Evolutionary conservation across 495 filamentous ascomycete species (phyloP).

Genomic region (Daldinia childiae): DNA sequence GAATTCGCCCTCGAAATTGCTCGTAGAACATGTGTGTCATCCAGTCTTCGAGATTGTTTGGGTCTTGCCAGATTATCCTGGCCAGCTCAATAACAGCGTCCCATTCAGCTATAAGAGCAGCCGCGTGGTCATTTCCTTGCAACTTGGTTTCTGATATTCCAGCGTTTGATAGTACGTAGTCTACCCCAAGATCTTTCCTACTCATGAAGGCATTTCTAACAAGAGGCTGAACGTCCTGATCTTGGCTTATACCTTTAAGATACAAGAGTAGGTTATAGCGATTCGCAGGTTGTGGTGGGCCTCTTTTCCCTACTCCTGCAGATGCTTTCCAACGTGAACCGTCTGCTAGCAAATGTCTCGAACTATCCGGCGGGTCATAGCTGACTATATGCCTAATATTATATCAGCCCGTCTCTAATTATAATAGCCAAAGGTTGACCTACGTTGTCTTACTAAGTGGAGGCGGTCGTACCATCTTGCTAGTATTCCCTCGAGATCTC

Average conservation of each 20-base stretch:
- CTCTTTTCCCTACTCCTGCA: not conserved
- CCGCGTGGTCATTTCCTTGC: not conserved
- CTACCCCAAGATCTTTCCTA: not conserved
- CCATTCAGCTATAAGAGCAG: not conserved
- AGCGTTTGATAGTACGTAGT: not conserved
- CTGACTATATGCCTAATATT: not conserved
- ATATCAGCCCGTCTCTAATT: not conserved
- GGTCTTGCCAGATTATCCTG: not conserved
- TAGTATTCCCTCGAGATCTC: not conserved
- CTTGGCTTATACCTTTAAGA: not conserved
- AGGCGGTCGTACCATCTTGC: not conserved
- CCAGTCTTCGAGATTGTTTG: not conserved
- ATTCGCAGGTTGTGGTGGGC: not conserved
- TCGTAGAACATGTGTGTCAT: not conserved
- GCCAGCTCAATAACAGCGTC: slow-evolving; percentile 4
- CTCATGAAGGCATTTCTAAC: not conserved
- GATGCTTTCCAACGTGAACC: not conserved
- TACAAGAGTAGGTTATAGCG: slow-evolving; percentile 6
- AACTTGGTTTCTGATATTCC: not conserved
- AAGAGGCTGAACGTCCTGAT: not conserved
- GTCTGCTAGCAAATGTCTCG: not conserved
- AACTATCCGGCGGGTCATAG: not conserved
- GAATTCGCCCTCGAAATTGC: not conserved
- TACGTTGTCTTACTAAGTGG: not conserved
- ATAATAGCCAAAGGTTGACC: not conserved